Percentiles rank a stretch among this genome's conserved stretches.
phyloP scores from a whole-genome alignment of 495 filamentous ascomycete genomes.

The Penicillium mononematosum region DNA sequence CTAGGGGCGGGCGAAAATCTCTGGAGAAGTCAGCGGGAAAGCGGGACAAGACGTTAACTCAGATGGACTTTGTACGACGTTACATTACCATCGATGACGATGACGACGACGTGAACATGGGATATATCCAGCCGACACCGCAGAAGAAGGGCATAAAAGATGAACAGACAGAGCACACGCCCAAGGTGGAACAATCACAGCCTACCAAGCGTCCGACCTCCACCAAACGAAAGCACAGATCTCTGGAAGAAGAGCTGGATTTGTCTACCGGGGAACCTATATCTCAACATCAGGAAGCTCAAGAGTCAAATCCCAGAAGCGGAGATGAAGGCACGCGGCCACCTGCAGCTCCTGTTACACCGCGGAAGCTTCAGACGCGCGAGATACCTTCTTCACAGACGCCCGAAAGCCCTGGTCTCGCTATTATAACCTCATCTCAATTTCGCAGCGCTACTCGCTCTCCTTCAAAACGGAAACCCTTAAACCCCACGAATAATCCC shows the following conservation, averaged over 20 bases:
- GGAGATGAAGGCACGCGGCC: neutral
- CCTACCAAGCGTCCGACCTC: neutral
- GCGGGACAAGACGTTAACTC: conserved; percentile 45
- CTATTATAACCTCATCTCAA: conserved; percentile 42
- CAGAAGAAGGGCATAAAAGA: conserved; percentile 10
- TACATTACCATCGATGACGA: conserved; percentile 41
- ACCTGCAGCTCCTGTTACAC: conserved; percentile 28
- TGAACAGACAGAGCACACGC: neutral
- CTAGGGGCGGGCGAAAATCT: conserved; percentile 26
- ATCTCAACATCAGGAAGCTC: conserved; percentile 13
- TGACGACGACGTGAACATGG: conserved; percentile 36
- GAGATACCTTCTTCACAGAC: conserved; percentile 50
- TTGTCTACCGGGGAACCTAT: conserved; percentile 31
- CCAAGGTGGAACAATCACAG: neutral
- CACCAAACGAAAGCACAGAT: conserved; percentile 18
- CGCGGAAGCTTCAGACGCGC: conserved; percentile 31
- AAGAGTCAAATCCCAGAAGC: conserved; percentile 7
- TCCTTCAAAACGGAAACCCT: conserved; percentile 23
- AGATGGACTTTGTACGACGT: conserved; percentile 48
- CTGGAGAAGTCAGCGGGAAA: conserved; percentile 24
- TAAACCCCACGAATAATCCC: conserved; percentile 1
- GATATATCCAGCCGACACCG: conserved; percentile 32
- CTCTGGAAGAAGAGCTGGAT: conserved; percentile 24
- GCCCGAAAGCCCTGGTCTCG: conserved; percentile 44
- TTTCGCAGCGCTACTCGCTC: conserved; percentile 36